Evolutionary conservation across 176 grass and related monocot species (phyloP), one percentile per base, ranked within the genome.

Genomic region (Areca catechu): DNA sequence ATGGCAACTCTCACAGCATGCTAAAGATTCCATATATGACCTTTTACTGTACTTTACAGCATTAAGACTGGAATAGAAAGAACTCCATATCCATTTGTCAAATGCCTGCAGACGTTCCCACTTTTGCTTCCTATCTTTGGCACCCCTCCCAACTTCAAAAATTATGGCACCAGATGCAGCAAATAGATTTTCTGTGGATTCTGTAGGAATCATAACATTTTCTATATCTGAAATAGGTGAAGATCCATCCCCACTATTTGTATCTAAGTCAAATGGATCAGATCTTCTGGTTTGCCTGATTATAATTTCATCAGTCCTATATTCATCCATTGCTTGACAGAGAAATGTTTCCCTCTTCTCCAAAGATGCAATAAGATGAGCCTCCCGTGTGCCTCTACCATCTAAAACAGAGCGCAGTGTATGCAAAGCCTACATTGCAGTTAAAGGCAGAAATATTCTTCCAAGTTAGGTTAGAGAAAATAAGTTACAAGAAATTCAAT

Each of bases 41-140:
- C 72, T 88, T 56, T 78, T 92, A 73, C 77, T 72, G 66, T 58
- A 72, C 34, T 62, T 92, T 20, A 85, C 76, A 72, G 79, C 65
- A 78, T 71, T 81, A 50, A 92, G 70, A 66, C 9, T 67, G 15
- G 80, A 80, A 71, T 83, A 88, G 63, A 98, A 92, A 22, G 75
- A 85, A 77, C 71, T 62, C 93, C 88, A 98, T 48, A 89, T 83
- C 88, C 88, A 98, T 74, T 85, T 83, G 72, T 98, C 88, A 60
- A 89, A 80, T 7, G 68, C 81, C 64, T 92, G 88, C 51, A 64
- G 51, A 49, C 78, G 81, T 60, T 85, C 86, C 86, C 83, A 90
- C 29, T 85, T 85, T 53, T 80, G 66, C 30, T 68, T 85, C 71
- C 81, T 85, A 53, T 82, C 81, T 61, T 89, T 43, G 24, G 25